These are phyloP conservation scores for Botryobasidium botryosum DNA, from an alignment of 768 basidiomycete genomes.

Conservation along the genomic window DNA sequence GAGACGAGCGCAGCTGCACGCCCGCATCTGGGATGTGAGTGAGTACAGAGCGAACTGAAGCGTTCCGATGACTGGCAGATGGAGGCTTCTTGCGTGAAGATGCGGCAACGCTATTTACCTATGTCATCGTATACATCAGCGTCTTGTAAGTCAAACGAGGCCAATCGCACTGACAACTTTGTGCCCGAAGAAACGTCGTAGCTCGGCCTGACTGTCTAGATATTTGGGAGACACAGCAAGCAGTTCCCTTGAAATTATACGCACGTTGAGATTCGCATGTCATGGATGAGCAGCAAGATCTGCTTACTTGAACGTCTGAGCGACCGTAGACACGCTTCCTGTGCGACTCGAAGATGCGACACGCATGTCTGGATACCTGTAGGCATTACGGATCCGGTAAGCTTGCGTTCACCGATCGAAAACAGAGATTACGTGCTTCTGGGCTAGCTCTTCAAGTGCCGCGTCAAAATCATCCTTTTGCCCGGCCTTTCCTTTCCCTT, in stretches of 20 bases:
- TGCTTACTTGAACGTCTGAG: background rate
- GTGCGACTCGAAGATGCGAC: background rate
- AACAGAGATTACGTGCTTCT: constrained; percentile 33
- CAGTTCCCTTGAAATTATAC: constrained; percentile 23
- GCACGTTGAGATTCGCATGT: background rate
- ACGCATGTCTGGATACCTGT: constrained; percentile 1
- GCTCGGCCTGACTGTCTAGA: constrained; percentile 78
- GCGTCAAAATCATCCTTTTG: constrained; percentile 64
- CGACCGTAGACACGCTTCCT: background rate
- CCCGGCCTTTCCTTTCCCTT: constrained; percentile 44
- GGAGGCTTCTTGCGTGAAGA: background rate
- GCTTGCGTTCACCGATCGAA: background rate
- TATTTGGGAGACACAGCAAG: constrained; percentile 65
- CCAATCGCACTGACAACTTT: constrained; percentile 61
- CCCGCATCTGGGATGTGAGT: constrained; percentile 10
- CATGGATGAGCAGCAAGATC: constrained; percentile 1
- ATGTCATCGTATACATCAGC: too few relatives aligned
- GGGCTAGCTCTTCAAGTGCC: constrained; percentile 67
- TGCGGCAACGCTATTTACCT: too few relatives aligned
- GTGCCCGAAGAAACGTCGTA: constrained; percentile 86
- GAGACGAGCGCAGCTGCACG: constrained; percentile 13
- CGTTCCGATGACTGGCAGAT: background rate
- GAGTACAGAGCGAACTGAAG: constrained; percentile 7
- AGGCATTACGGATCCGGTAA: background rate
- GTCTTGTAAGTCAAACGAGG: too few relatives aligned